Evolutionary conservation across 2,329 filamentous ascomycete genomes (phyloP).

Genomic region (Bipolaris bicolor): DNA sequence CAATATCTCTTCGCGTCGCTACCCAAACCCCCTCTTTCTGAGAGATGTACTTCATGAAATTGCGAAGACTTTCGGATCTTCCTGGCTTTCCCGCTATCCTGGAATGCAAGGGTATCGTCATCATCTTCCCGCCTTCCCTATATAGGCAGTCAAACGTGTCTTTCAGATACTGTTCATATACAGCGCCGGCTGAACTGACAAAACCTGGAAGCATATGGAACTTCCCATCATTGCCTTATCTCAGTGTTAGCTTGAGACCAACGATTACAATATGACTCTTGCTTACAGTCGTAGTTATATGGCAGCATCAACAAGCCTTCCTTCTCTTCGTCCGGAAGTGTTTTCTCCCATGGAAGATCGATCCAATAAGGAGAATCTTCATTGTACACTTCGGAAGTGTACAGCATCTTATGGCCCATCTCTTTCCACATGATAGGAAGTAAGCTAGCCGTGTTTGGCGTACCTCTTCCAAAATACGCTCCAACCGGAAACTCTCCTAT

Average conservation of each 20-base stretch:
- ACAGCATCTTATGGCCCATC: constrained; percentile 58
- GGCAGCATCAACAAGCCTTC: constrained; percentile 62
- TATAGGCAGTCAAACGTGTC: constrained; percentile 62
- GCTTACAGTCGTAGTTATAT: constrained; percentile 61
- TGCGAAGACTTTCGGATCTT: constrained; percentile 57
- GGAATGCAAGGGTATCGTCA: constrained; percentile 62
- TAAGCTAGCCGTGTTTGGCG: constrained; percentile 58
- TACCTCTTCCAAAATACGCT: constrained; percentile 58
- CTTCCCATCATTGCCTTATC: constrained; percentile 50
- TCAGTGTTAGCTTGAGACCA: constrained; percentile 38
- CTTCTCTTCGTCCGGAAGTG: constrained; percentile 51
- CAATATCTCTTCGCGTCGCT: constrained; percentile 60
- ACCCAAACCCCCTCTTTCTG: constrained; percentile 62
- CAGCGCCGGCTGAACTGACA: constrained; percentile 46
- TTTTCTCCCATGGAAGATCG: constrained; percentile 58
- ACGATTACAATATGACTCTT: constrained; percentile 36
- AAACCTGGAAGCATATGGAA: constrained; percentile 50
- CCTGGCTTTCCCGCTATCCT: constrained; percentile 60
- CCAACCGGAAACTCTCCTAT: constrained; percentile 47
- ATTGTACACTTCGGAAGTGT: constrained; percentile 59
- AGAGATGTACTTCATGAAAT: constrained; percentile 61
- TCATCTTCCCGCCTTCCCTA: constrained; percentile 60
- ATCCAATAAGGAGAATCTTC: constrained; percentile 64
- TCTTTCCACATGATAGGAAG: constrained; percentile 60
- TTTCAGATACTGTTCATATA: constrained; percentile 56